Base-by-base conservation (phyloP, 495 filamentous ascomycete genomes). In the Echria macrotheca region DNA sequence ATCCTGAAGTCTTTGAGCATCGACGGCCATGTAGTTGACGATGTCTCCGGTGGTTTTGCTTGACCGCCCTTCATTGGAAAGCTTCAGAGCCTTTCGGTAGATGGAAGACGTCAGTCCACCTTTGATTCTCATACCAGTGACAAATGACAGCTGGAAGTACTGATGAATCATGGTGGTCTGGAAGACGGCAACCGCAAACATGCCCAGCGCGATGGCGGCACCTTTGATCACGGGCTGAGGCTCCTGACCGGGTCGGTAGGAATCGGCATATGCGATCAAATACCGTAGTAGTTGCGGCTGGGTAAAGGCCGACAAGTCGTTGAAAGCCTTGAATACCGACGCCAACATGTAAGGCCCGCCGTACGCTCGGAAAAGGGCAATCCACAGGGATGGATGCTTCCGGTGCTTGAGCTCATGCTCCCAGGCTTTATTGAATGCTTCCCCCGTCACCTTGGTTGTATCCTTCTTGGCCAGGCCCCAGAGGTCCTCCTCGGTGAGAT, bases 11-110 rank as follows among this genome's bases (percentile, higher is more conserved):
- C 94, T 81, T 61, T 97, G 93, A 36, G 90, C 91, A 65, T 99
- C 94, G 17, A 97, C 91, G 19, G 94, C 93, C 89, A 97, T 97
- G 63, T 94, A 88, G 57, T 97, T 99, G 56, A 99, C 94, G 67
- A 97, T 96, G 65, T 99, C 94, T 39, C 94, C 94, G 1, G 94
- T 97, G 2, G 89, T 89, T 69, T 97, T 96, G 18, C 81, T 60
- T n/a, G 86, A 76, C 33, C 91, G 78, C 12, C 91, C 94, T 69
- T 99, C 94, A 58, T 94, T 96, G 0, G 90, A 95, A 9, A 99
- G 75, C 43, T 79, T 85, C 61, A 96, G 75, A 1, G 88, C 83
- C 68, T 99, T 99, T 35, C 83, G 76, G 60, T 96, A 99, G 50
- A 97, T 96, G 44, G 91, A 78, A 0, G 90, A 85, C 8, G 89